Base-by-base conservation (phyloP, 257 asterid genomes). In the Jaltomata sinuosa region DNA sequence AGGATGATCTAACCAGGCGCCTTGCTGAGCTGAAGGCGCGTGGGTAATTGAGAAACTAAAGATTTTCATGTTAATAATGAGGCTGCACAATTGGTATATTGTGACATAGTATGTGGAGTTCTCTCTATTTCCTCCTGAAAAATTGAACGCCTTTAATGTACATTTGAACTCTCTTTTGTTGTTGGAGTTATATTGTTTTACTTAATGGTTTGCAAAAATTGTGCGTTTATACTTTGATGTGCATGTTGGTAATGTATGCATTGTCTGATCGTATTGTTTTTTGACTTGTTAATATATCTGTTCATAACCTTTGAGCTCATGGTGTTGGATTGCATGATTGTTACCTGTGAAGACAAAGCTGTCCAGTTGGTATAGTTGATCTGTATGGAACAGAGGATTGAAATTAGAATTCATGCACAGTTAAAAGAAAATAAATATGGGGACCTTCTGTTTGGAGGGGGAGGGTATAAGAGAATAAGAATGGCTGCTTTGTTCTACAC, bases 21-120 rank as follows among this genome's bases (percentile, higher is more conserved):
- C 97, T 96, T 29, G 98, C 99, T 0, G 99, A 96, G 88, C 95
- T 96, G 64, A 94, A 96, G 93, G 94, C 95, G 8, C 99, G 98
- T 86, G 98, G 98, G 7, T 96, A 89, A 92, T 74, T 74, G 81
- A 47, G 59, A 22, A 74, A 74, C 11, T 74, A 25, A 16, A 3
- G 40, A 74, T 27, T 74, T 45, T 74, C 34, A 29, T 74, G 81
- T 74, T 74, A 45, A 45, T 45, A 45, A 76, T 50, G 81, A 76
- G 61, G 40, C 42, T 76, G 62, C 40, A 9, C 81, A 76, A 16
- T 47, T 76, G 42, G 8, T 27, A 47, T 76, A 47, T 76, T 27
- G 81, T 49, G 62, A 76, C 15, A 25, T 16, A 76, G 81, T 76
- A 76, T 27, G 61, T 76, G 62, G 10, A 8, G 62, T 76, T 49